phyloP scores from a whole-genome alignment of 1,284 basidiomycete genomes.

The Omphalotus olearius region DNA sequence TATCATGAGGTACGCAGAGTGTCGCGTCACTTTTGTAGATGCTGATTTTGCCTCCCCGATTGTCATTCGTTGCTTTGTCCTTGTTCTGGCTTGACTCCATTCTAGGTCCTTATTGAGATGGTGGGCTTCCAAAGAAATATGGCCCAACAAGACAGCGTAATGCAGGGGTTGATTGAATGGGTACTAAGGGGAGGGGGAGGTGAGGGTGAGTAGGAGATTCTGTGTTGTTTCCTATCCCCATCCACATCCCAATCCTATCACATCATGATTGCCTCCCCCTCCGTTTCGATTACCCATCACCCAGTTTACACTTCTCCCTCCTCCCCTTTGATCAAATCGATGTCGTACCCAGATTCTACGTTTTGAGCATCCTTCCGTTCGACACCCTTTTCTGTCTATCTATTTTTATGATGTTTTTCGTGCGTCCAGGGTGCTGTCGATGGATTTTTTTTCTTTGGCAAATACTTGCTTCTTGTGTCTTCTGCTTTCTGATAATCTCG shows the following conservation, averaged over 20 bases:
- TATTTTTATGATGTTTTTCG: too few relatives aligned
- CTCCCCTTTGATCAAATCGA: background rate
- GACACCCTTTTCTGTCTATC: too few relatives aligned
- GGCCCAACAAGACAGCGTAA: conserved; percentile 81
- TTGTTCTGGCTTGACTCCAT: background rate
- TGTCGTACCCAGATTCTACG: too few relatives aligned
- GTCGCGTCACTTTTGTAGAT: background rate
- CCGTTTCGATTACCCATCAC: background rate
- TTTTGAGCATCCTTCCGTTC: too few relatives aligned
- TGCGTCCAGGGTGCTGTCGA: too few relatives aligned
- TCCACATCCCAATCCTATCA: background rate
- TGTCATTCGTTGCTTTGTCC: background rate
- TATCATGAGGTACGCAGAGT: conserved; percentile 14
- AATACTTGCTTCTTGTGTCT: too few relatives aligned
- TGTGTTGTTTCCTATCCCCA: background rate
- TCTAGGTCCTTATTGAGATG: conserved; percentile 71
- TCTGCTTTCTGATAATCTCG: too few relatives aligned
- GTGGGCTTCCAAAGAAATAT: conserved; percentile 80
- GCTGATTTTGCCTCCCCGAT: background rate
- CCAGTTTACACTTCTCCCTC: background rate
- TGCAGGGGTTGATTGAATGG: conserved; percentile 47
- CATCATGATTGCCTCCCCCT: too few relatives aligned
- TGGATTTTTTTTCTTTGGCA: too few relatives aligned
- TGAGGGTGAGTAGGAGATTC: conserved; percentile 20
- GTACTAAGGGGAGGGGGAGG: conserved; percentile 11